Conservation (phyloP, 352 stramenopile species). For the Hyaloperonospora brassicae region DNA sequence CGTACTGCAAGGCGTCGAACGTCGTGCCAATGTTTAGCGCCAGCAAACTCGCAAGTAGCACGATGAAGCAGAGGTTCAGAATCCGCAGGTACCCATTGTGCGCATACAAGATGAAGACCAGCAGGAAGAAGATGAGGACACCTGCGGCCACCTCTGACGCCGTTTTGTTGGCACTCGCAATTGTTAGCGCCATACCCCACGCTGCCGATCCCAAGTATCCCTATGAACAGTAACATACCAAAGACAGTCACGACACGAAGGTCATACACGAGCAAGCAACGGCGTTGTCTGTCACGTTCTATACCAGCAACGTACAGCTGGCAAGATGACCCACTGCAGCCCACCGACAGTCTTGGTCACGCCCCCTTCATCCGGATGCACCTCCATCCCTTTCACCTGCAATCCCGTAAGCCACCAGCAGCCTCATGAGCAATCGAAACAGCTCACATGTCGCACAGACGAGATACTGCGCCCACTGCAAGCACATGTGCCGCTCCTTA, state of each 20-base stretch:
- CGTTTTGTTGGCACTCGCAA: conserved; percentile 54
- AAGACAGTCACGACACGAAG: neutral
- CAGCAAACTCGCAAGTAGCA: conserved; percentile 69
- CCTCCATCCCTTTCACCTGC: conserved; percentile 82
- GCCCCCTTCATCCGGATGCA: conserved; percentile 82
- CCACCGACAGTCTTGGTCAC: conserved; percentile 79
- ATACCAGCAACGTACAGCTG: conserved; percentile 34
- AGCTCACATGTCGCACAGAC: neutral
- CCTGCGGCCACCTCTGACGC: conserved; percentile 65
- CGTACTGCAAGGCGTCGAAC: conserved; percentile 67
- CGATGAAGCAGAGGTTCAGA: conserved; percentile 79
- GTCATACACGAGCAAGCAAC: neutral
- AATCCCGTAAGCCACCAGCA: neutral
- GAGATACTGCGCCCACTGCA: neutral
- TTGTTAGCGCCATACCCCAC: conserved; percentile 82
- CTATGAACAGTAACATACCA: conserved; percentile 21
- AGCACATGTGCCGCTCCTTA: conserved; percentile 10
- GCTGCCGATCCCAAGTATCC: conserved; percentile 80
- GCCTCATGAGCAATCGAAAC: conserved; percentile 4
- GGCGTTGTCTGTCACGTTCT: too few relatives aligned
- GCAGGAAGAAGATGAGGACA: conserved; percentile 82
- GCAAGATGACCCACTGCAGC: conserved; percentile 62
- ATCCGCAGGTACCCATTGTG: conserved; percentile 80
- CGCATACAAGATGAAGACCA: conserved; percentile 84
- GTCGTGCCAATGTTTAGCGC: conserved; percentile 59